phyloP scores from a whole-genome alignment of 1,139 yeast species.

The Yamadazyma mexicana region DNA sequence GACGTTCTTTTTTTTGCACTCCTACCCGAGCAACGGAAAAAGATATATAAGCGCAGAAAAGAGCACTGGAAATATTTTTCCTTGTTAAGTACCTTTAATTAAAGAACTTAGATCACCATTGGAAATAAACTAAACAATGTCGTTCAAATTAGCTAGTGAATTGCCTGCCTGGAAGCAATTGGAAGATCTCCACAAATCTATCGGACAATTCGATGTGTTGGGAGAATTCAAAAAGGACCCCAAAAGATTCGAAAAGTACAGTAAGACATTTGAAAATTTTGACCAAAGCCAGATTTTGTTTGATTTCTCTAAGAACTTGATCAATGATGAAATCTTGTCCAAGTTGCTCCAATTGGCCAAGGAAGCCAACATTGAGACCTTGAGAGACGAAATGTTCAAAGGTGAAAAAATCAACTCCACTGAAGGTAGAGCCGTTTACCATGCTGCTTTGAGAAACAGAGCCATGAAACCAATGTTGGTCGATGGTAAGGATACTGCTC shows the following conservation, averaged over 20 bases:
- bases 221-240: conserved; percentile 77
- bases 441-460: conserved; percentile 93
- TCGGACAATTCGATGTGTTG: conserved; percentile 73
- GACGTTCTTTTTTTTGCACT: neutral
- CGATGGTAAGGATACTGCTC: conserved; percentile 85
- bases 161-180: conserved; percentile 84
- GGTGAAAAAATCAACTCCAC: conserved; percentile 95
- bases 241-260: conserved; percentile 69
- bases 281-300: conserved; percentile 88
- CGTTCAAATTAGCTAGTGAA: conserved; percentile 68
- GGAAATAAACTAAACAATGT: conserved; percentile 18
- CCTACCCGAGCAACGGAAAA: neutral
- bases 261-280: conserved; percentile 75
- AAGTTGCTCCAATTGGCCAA: conserved; percentile 77
- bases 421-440: conserved; percentile 95
- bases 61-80: too few relatives aligned
- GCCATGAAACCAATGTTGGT: conserved; percentile 74
- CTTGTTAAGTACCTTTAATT: too few relatives aligned
- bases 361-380: conserved; percentile 82
- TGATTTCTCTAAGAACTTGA: conserved; percentile 91
- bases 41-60: neutral
- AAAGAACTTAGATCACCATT: conserved; percentile 3
- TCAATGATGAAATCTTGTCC: conserved; percentile 76
- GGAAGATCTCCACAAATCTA: conserved; percentile 63
- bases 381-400: conserved; percentile 87